These are phyloP conservation scores for Rhododendron griersonianum DNA, from an alignment of 148 eudicot species.

Conservation along the genomic window DNA sequence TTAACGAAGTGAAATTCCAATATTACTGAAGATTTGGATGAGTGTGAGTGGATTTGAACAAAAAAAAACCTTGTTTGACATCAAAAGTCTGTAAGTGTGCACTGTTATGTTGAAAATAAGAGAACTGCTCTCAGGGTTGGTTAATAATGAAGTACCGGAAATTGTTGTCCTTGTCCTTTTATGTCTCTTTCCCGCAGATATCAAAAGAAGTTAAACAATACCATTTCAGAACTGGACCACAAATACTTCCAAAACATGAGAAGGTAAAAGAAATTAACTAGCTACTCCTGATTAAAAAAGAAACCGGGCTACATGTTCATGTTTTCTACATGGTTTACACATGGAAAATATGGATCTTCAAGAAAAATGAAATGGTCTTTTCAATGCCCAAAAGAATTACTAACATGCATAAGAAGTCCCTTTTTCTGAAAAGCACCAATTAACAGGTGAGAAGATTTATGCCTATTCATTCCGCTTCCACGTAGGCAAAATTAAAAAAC, in stretches of 20 bases:
- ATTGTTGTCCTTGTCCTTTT: neutral
- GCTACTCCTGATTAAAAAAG: neutral
- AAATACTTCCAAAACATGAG: neutral
- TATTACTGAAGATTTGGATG: neutral
- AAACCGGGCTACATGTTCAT: neutral
- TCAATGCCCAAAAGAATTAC: neutral
- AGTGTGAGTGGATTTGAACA: neutral
- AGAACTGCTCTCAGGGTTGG: neutral
- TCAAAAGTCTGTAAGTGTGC: neutral
- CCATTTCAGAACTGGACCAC: neutral
- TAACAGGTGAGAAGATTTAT: neutral
- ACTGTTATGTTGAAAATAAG: neutral
- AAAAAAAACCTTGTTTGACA: neutral
- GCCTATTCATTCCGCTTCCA: neutral
- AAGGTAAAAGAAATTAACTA: neutral
- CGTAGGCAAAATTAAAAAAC: neutral
- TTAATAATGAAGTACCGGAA: neutral
- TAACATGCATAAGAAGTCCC: neutral
- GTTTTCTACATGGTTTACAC: neutral
- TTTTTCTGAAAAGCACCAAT: neutral
- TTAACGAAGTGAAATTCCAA: neutral
- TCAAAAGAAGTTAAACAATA: neutral
- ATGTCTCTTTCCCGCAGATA: neutral
- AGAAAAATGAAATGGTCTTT: neutral
- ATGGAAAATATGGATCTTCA: neutral